Conservation (phyloP, 148 eudicot species). For the Chenopodium formosanum region DNA sequence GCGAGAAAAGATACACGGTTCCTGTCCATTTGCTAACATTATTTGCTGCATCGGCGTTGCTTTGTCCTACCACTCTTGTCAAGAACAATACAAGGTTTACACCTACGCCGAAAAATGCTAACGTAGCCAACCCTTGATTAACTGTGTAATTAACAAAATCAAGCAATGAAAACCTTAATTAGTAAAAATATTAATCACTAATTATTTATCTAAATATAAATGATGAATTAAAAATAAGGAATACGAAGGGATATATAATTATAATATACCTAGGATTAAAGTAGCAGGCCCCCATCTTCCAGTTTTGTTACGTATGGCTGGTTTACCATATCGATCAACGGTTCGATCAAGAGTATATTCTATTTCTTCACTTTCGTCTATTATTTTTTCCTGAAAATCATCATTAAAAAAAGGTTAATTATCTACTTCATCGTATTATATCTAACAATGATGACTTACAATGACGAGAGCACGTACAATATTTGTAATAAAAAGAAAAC, state of each 20-base stretch:
- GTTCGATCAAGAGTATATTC: slow-evolving; percentile 27
- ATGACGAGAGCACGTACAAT: no score
- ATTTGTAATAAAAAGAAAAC: no score
- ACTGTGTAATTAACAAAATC: slow-evolving; percentile 42
- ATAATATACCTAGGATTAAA: slow-evolving; percentile 17
- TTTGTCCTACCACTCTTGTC: slow-evolving; percentile 71
- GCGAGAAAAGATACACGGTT: slow-evolving; percentile 74
- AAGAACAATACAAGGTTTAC: slow-evolving; percentile 73
- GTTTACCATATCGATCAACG: slow-evolving; percentile 25
- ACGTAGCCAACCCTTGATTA: slow-evolving; percentile 77
- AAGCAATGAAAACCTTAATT: neutral
- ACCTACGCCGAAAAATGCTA: slow-evolving; percentile 76
- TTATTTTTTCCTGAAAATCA: slow-evolving; percentile 9
- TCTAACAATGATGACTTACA: no score
- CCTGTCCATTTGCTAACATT: slow-evolving; percentile 88
- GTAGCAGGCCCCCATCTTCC: slow-evolving; percentile 24
- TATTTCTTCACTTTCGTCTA: slow-evolving; percentile 13
- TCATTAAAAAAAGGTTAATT: neutral
- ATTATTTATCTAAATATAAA: no score
- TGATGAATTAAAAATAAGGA: neutral
- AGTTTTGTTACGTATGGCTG: slow-evolving; percentile 20
- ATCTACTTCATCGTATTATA: no score
- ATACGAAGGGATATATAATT: no score
- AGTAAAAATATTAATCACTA: neutral
- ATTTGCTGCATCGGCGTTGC: slow-evolving; percentile 76